These are phyloP conservation scores for Paecilomyces fulvus DNA, from an alignment of 2,329 filamentous ascomycete species.

Conservation along the genomic window DNA sequence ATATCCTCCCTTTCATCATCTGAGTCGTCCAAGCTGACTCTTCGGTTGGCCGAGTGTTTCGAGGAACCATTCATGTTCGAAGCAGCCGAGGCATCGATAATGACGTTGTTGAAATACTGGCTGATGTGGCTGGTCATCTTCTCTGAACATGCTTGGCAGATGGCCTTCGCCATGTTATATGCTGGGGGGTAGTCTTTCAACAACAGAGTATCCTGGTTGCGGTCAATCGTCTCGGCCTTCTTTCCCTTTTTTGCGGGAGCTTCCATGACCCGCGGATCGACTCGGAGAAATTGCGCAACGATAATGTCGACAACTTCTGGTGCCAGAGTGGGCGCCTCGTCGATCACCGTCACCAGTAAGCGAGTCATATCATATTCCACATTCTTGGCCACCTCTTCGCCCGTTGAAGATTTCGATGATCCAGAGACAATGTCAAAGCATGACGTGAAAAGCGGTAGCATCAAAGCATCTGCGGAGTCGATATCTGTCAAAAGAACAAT, in stretches of 20 bases:
- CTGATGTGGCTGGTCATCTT: constrained; percentile 93
- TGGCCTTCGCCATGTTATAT: constrained; percentile 91
- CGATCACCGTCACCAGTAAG: constrained; percentile 74
- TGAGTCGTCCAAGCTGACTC: constrained; percentile 48
- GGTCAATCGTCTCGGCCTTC: constrained; percentile 52
- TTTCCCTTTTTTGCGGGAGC: constrained; percentile 50
- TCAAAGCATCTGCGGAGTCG: constrained; percentile 68
- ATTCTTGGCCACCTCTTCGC: constrained; percentile 82
- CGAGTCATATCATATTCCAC: constrained; percentile 88
- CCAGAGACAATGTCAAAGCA: constrained; percentile 89
- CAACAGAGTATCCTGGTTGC: constrained; percentile 73
- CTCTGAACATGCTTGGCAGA: constrained; percentile 81
- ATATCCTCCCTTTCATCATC: constrained; percentile 74
- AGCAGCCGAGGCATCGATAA: constrained; percentile 71
- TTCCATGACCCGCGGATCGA: constrained; percentile 56
- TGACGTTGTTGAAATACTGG: constrained; percentile 95
- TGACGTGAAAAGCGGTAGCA: constrained; percentile 71
- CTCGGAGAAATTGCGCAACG: constrained; percentile 88
- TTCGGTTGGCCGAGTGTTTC: constrained; percentile 32
- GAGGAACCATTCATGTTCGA: constrained; percentile 45
- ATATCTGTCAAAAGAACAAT: constrained; percentile 86
- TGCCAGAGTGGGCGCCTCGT: constrained; percentile 71
- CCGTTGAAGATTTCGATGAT: constrained; percentile 62
- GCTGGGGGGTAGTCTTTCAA: constrained; percentile 82
- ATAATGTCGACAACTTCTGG: constrained; percentile 82